Evolutionary conservation across 2,329 filamentous ascomycete genomes (phyloP), one percentile per base, ranked within the genome.

Genomic region (Neonectria magnoliae): DNA sequence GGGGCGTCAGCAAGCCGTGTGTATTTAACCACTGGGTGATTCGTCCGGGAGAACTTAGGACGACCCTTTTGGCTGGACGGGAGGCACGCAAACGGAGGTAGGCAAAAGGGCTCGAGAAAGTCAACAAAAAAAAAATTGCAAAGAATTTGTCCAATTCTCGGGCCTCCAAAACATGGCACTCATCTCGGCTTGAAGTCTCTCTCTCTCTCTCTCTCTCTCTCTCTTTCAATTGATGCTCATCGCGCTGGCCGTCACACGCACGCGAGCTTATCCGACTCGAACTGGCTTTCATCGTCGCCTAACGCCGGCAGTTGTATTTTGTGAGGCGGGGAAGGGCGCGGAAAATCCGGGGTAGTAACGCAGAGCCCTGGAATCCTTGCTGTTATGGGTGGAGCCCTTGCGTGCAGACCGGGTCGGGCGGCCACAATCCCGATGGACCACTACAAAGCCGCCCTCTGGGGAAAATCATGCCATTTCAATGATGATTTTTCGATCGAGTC

Each of bases 311-410:
- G 64, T 68, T 71, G 55, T 62, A 45, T 31, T 31, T 55, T 45
- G 38, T 58, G 51, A 41, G 41, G 56, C 65, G 57, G 47, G 57
- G 61, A 42, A 67, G 68, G 65, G 58, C 63, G 72, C 65, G 57
- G 69, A 74, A 74, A 74, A 74, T 74, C 72, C 68, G 72, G 72
- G 72, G 72, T 73, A 74, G 66, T 67, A 72, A 59, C 62, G 67
- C 62, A 60, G 48, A 59, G 48, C 48, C 48, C 55, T 27, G 59
- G 68, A 65, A 62, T 42, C 60, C 62, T 68, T 65, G 69, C 69
- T 62, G 51, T 50, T 50, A 58, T 60, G 50, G 50, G 71, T 72
- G 71, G 71, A 71, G 69, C 59, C 64, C 54, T 42, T 48, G 9
- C 29, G 36, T 25, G 22, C 48, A 54, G 31, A n/a, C 27, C 54